phyloP scores from a whole-genome alignment of 1,139 yeast species.

The Yamadazyma oceani region DNA sequence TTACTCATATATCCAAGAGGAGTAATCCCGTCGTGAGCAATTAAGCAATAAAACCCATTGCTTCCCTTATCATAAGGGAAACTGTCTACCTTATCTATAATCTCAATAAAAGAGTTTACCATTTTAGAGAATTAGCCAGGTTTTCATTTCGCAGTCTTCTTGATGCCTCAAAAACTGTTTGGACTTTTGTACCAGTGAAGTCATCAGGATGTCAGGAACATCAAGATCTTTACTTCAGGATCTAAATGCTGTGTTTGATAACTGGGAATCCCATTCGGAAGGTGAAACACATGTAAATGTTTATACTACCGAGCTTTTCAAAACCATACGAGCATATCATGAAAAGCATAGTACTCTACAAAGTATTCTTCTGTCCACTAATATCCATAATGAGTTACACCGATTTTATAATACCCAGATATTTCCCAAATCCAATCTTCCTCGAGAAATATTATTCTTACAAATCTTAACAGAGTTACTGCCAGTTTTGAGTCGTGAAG shows the following conservation, averaged over 20 bases:
- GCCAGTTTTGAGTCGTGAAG: conserved; percentile 41
- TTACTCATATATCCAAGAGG: conserved; percentile 56
- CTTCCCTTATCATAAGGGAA: conserved; percentile 35
- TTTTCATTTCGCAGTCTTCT: neutral
- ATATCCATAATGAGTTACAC: conserved; percentile 52
- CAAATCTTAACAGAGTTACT: conserved; percentile 39
- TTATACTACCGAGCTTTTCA: conserved; percentile 15
- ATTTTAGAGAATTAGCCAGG: neutral
- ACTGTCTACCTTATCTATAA: conserved; percentile 48
- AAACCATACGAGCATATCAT: conserved; percentile 20
- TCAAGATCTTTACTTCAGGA: conserved; percentile 35
- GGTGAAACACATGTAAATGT: conserved; percentile 11
- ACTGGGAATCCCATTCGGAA: conserved; percentile 30
- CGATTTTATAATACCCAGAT: conserved; percentile 42
- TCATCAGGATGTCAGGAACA: conserved; percentile 23
- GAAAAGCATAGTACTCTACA: conserved; percentile 43
- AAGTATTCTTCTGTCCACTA: conserved; percentile 31
- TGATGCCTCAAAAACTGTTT: too few species aligned
- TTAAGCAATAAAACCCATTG: conserved; percentile 33
- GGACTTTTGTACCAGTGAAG: too few species aligned
- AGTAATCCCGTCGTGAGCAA: conserved; percentile 49
- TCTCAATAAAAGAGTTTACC: conserved; percentile 1
- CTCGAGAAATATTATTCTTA: conserved; percentile 46
- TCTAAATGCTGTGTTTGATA: conserved; percentile 27
- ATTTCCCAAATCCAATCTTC: conserved; percentile 27